These are phyloP conservation scores for Phytophthora sojae DNA, from an alignment of 352 stramenopile genomes.

Conservation along the genomic window DNA sequence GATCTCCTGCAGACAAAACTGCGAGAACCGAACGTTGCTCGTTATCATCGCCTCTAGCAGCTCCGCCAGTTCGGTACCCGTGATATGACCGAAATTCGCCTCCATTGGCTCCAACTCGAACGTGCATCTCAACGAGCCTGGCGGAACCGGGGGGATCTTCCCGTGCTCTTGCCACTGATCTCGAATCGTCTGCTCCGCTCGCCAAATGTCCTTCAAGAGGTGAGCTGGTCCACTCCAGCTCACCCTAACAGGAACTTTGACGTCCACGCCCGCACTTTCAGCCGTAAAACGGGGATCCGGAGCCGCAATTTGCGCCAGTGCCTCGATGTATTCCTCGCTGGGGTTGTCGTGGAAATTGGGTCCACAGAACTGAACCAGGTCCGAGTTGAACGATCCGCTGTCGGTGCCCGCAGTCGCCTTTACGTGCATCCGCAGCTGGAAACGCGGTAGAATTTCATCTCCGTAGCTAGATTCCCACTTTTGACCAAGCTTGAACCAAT, in stretches of 20 bases:
- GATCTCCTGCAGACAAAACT: background rate
- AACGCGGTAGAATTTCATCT: background rate
- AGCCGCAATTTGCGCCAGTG: conserved; percentile 1
- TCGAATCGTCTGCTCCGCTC: background rate
- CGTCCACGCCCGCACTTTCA: background rate
- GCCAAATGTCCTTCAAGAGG: conserved; percentile 1
- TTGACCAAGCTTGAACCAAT: background rate
- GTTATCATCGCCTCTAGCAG: background rate
- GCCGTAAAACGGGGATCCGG: background rate
- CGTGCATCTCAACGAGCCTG: background rate
- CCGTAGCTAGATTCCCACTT: background rate
- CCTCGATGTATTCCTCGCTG: conserved; percentile 1
- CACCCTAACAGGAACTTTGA: background rate
- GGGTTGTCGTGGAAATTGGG: background rate
- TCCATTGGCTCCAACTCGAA: conserved; percentile 8
- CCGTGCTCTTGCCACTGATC: background rate
- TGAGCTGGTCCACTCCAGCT: background rate
- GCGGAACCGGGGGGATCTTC: too few relatives aligned
- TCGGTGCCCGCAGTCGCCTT: background rate
- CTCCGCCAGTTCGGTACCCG: background rate
- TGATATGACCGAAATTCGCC: background rate
- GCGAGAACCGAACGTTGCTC: background rate
- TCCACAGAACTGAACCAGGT: conserved; percentile 4
- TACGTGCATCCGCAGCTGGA: background rate
- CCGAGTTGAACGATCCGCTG: background rate